phyloP scores from a whole-genome alignment of 2,329 filamentous ascomycete genomes.

The Exophiala viscosa region DNA sequence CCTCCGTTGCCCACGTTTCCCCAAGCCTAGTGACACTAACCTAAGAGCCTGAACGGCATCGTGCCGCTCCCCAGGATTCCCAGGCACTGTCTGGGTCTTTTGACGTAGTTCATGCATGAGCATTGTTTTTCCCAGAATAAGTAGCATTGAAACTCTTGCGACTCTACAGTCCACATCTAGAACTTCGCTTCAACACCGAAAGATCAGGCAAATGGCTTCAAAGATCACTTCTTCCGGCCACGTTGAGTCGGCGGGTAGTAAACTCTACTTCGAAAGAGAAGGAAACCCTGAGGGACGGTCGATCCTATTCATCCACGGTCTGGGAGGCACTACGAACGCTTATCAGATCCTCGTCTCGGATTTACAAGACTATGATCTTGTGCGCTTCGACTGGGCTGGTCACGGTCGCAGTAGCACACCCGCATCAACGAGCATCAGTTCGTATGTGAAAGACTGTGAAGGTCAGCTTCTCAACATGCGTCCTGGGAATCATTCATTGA shows the following conservation, averaged over 20 bases:
- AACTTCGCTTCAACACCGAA: background rate
- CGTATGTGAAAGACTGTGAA: slow-evolving; percentile 7
- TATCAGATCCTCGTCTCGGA: slow-evolving; percentile 44
- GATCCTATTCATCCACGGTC: slow-evolving; percentile 51
- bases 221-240: slow-evolving; percentile 5
- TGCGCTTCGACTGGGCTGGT: slow-evolving; percentile 54
- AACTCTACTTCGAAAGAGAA: slow-evolving; percentile 8
- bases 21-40: too few species aligned
- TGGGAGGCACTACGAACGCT: slow-evolving; percentile 46
- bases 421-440: slow-evolving; percentile 28
- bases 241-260: slow-evolving; percentile 2
- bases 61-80: too few species aligned
- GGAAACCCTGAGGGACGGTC: slow-evolving; percentile 4
- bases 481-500: background rate
- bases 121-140: too few species aligned
- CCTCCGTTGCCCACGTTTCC: too few species aligned
- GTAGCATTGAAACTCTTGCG: too few species aligned
- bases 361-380: slow-evolving; percentile 35
- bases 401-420: slow-evolving; percentile 53
- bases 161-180: too few species aligned
- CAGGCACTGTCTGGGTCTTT: too few species aligned
- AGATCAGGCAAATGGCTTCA: slow-evolving; percentile 1
- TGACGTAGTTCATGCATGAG: too few species aligned
- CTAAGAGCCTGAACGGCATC: too few species aligned
- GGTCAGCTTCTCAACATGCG: background rate